Percentiles rank a stretch among this genome's conserved stretches.
Conservation (phyloP, 345 rosid genomes). For the Eutrema yunnanense region DNA sequence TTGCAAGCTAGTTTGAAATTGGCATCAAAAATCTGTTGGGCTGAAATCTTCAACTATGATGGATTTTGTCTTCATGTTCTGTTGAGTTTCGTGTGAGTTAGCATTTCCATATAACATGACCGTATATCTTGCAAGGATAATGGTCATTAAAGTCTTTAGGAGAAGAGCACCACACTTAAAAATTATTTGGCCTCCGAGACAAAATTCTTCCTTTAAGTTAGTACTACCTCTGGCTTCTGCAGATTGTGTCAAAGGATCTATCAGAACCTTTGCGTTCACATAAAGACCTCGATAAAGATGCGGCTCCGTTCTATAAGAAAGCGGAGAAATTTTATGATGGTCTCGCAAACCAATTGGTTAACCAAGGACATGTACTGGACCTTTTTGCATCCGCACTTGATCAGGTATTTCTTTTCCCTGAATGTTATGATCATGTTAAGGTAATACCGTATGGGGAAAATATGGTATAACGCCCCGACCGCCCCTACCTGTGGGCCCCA, state of each 20-base stretch:
- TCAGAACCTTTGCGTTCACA: constrained; percentile 99
- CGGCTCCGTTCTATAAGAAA: constrained; percentile 93
- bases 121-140: neutral
- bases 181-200: neutral
- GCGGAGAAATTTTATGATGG: constrained; percentile 88
- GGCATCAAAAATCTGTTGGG: neutral
- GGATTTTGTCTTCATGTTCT: neutral
- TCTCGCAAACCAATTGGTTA: constrained; percentile 92
- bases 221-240: constrained; percentile 28
- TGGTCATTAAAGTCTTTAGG: neutral
- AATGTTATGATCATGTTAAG: neutral
- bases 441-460: neutral
- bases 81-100: neutral
- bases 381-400: constrained; percentile 99
- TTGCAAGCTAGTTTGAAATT: neutral
- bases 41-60: neutral
- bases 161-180: neutral
- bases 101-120: neutral
- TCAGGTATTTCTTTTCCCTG: constrained; percentile 56
- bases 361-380: constrained; percentile 96
- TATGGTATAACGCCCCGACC: too few species aligned
- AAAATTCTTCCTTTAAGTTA: constrained; percentile 8
- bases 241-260: constrained; percentile 94
- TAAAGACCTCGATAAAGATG: constrained; percentile 99
- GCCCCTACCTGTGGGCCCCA: too few species aligned